phyloP scores from a whole-genome alignment of 768 basidiomycete genomes.

The Tulasnella sp. region DNA sequence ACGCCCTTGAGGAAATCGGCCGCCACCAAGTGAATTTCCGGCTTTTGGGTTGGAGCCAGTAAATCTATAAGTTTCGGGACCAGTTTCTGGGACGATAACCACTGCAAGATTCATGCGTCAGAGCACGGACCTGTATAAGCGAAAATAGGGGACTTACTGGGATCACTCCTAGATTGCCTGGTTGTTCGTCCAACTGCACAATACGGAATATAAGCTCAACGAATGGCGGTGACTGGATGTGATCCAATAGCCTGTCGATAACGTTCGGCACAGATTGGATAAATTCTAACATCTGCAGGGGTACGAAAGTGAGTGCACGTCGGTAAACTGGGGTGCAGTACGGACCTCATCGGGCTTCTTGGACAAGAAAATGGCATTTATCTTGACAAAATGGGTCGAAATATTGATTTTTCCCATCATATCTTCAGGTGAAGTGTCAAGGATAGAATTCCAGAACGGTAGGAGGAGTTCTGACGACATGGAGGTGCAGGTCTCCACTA shows the following conservation, averaged over 20 bases:
- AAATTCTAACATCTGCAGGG: slow-evolving; percentile 77
- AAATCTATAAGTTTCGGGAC: slow-evolving; percentile 71
- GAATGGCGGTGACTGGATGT: slow-evolving; percentile 82
- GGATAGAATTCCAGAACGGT: slow-evolving; percentile 86
- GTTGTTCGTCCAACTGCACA: slow-evolving; percentile 78
- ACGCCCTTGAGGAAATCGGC: slow-evolving; percentile 90
- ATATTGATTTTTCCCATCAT: slow-evolving; percentile 81
- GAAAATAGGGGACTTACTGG: slow-evolving; percentile 50
- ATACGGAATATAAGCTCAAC: slow-evolving; percentile 86
- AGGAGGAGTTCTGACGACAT: slow-evolving; percentile 58
- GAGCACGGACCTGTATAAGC: slow-evolving; percentile 25
- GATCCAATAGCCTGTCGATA: slow-evolving; percentile 68
- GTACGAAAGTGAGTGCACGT: neutral
- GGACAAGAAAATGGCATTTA: slow-evolving; percentile 76
- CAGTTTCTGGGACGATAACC: slow-evolving; percentile 76
- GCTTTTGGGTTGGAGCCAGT: slow-evolving; percentile 63
- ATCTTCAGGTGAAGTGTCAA: slow-evolving; percentile 69
- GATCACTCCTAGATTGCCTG: slow-evolving; percentile 69
- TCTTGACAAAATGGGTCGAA: slow-evolving; percentile 89
- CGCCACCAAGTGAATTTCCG: slow-evolving; percentile 73
- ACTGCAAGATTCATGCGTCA: slow-evolving; percentile 35
- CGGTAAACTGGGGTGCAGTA: neutral
- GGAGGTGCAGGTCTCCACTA: slow-evolving; percentile 78
- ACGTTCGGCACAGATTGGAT: slow-evolving; percentile 74
- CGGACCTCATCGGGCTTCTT: slow-evolving; percentile 69